phyloP scores from a whole-genome alignment of 2,329 filamentous ascomycete species.

The Sarocladium kiliense region DNA sequence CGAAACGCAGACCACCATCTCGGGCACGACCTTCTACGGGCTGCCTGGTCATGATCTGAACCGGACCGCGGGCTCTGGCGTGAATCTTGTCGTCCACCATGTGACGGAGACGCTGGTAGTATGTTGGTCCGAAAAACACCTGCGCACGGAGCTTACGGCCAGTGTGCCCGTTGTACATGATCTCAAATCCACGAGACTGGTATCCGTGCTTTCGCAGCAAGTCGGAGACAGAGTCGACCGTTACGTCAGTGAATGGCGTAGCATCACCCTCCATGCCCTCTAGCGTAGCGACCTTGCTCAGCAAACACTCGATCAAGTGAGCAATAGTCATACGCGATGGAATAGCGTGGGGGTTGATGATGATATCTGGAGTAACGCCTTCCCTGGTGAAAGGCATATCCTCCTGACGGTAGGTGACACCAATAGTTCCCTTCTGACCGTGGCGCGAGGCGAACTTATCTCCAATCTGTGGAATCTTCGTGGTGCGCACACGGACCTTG shows the following conservation, averaged over 20 bases:
- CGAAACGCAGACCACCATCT: conserved; percentile 97
- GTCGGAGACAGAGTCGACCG: conserved; percentile 85
- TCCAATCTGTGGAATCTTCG: conserved; percentile 96
- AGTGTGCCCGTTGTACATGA: conserved; percentile 99
- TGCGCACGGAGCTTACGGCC: conserved; percentile 90
- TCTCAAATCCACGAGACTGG: conserved; percentile 93
- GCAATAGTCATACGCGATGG: conserved; percentile 99
- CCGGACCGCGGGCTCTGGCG: conserved; percentile 91
- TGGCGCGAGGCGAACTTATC: conserved; percentile 99
- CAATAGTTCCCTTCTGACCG: conserved; percentile 98
- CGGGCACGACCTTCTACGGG: conserved; percentile 97
- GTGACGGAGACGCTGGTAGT: conserved; percentile 96
- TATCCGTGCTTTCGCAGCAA: conserved; percentile 86
- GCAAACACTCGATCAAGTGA: conserved; percentile 97
- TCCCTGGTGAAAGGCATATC: conserved; percentile 98
- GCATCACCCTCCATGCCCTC: conserved; percentile 95
- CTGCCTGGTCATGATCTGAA: conserved; percentile 95
- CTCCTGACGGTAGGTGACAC: conserved; percentile 95
- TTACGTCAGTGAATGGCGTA: conserved; percentile 96
- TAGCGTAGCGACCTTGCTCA: conserved; percentile 91
- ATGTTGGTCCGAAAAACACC: conserved; percentile 95
- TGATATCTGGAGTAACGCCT: conserved; percentile 88
- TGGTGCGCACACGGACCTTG: conserved; percentile 95
- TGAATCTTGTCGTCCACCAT: conserved; percentile 99
- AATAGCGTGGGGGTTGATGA: conserved; percentile 99